Percentiles rank a stretch among this genome's conserved stretches.
Conservation (phyloP, 2,329 filamentous ascomycete species). For the Penicillium sp. region DNA sequence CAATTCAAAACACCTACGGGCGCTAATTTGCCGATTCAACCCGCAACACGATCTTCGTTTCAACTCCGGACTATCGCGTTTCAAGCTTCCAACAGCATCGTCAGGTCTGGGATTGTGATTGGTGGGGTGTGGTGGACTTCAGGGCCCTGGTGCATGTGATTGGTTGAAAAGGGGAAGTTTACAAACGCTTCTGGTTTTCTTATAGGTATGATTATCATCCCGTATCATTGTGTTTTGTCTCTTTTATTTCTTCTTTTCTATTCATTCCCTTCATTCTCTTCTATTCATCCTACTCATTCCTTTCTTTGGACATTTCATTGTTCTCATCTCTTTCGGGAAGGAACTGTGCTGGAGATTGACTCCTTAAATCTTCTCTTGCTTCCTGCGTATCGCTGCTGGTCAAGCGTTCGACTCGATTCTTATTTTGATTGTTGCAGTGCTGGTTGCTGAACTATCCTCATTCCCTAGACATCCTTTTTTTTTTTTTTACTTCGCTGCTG, state of each 20-base stretch:
- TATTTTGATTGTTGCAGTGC: constrained; percentile 20
- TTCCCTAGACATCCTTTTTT: constrained; percentile 14
- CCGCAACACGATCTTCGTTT: constrained; percentile 26
- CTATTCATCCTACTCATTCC: constrained; percentile 1
- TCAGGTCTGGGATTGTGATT: constrained; percentile 16
- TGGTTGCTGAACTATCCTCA: constrained; percentile 29
- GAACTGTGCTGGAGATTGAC: constrained; percentile 3
- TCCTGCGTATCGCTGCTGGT: constrained; percentile 16
- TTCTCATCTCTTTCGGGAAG: constrained; percentile 15
- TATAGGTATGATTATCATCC: neutral
- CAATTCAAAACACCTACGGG: neutral
- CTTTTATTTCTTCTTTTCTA: neutral
- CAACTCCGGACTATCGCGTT: constrained; percentile 21
- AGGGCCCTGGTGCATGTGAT: constrained; percentile 16
- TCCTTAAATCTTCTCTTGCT: constrained; percentile 10
- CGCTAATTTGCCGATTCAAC: neutral
- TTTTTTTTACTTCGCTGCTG: constrained; percentile 27
- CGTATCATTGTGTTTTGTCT: neutral
- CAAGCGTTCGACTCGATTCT: constrained; percentile 9
- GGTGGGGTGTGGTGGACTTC: constrained; percentile 17
- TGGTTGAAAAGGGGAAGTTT: constrained; percentile 8
- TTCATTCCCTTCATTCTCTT: constrained; percentile 2
- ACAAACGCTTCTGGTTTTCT: neutral
- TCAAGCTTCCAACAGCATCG: constrained; percentile 17
- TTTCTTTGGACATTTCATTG: neutral